phyloP scores from a whole-genome alignment of 1,139 yeast species.

The Magnusiomyces sp. region DNA sequence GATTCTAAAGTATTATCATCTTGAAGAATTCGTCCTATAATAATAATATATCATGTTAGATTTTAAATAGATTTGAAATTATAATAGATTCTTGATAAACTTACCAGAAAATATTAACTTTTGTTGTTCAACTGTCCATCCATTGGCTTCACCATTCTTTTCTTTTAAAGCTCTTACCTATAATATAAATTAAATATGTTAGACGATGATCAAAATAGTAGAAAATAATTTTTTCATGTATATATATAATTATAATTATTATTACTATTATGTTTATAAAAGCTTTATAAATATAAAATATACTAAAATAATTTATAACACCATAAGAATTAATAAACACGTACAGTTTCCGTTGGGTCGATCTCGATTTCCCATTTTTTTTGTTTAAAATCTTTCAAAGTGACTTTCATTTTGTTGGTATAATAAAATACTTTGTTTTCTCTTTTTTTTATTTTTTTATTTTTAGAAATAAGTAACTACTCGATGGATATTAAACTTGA shows the following conservation, averaged over 20 bases:
- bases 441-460: background rate
- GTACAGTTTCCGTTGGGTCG: slow-evolving; percentile 58
- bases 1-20: slow-evolving; percentile 70
- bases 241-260: too few species aligned
- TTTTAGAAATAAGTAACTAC: background rate
- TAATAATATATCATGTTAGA: background rate
- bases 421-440: background rate
- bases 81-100: slow-evolving; percentile 13
- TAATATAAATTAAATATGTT: too few species aligned
- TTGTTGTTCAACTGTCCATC: slow-evolving; percentile 65
- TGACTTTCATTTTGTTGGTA: slow-evolving; percentile 52
- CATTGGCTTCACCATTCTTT: slow-evolving; percentile 58
- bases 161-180: slow-evolving; percentile 64
- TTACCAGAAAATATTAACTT: slow-evolving; percentile 83
- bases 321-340: slow-evolving; percentile 25
- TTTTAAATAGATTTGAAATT: background rate
- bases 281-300: background rate
- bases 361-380: slow-evolving; percentile 76
- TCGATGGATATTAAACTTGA: background rate
- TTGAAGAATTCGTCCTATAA: slow-evolving; percentile 61
- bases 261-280: background rate
- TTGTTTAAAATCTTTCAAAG: slow-evolving; percentile 87
- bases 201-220: too few species aligned
- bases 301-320: background rate
- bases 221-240: too few species aligned